Base-by-base conservation (phyloP, 768 basidiomycete genomes). In the Leccinum boreale region DNA sequence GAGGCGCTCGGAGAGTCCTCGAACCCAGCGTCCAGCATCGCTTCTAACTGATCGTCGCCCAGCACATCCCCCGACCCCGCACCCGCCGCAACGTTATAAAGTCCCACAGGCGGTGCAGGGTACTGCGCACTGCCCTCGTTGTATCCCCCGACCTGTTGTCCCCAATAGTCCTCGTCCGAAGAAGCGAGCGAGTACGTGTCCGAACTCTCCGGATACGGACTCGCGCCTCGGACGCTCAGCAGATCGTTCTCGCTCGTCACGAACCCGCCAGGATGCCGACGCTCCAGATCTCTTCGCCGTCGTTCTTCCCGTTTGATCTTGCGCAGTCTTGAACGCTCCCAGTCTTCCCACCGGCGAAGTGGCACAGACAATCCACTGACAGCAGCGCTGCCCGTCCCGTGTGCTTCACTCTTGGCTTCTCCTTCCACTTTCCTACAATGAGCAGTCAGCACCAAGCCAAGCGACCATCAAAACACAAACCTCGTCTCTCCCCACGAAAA, bases 401-500 rank as follows among this genome's bases (percentile, higher is more conserved):
- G 95, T 3, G 84, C 90, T 61, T 86, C 82, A 31, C 78, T 85
- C 67, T 92, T 92, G 10, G 71, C 79, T 74, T 98, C 97, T 19
- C 97, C 97, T 72, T 89, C 93, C 4, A 99, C 96, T 77, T 94
- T 94, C 72, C 96, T 97, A 72, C 55, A 45, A 26, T 26, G 28
- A 23, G 29, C 58, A 46, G 55, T 70, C 51, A 70, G 61, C 26
- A 44, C 17, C 31, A 29, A 14, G 29, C 26, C 19, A 44, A 19
- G 42, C 19, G 5, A 29, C 46, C 26, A 19, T 48, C 15, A 58
- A 23, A 15, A 46, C 21, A 23, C 85, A 55, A 67, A 92, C 92
- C 95, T 86, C 19, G 97, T 99, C 75, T 98, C 94, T 66, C 97
- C 97, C 97, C 97, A 99, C 28, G 93, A 94, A 75, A 99, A 98